phyloP scores from a whole-genome alignment of 805 yeast species.

The Sporopachydermia lactativora region DNA sequence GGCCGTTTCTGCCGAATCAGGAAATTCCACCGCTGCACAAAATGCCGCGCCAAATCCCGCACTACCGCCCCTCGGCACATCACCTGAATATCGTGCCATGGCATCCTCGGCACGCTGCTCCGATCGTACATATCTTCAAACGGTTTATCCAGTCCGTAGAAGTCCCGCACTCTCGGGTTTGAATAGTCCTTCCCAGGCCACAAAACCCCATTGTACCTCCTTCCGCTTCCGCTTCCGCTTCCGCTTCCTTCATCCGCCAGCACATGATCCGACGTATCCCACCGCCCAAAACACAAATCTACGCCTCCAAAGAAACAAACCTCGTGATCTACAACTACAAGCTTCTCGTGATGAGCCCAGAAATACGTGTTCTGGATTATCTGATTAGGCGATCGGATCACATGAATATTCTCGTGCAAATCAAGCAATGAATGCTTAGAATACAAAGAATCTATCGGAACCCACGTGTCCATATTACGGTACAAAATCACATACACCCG shows the following conservation, averaged over 20 bases:
- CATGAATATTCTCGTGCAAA: slow-evolving; percentile 74
- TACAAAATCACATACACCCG: slow-evolving; percentile 85
- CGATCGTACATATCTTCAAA: slow-evolving; percentile 89
- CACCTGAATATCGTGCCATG: slow-evolving; percentile 99
- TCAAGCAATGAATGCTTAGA: slow-evolving; percentile 87
- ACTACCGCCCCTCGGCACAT: slow-evolving; percentile 90
- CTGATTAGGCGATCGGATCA: slow-evolving; percentile 91
- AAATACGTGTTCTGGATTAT: slow-evolving; percentile 83
- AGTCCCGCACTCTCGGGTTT: slow-evolving; percentile 87
- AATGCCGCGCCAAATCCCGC: slow-evolving; percentile 82
- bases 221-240: not conserved
- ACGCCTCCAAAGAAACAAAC: slow-evolving; percentile 91
- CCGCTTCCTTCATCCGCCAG: slow-evolving; percentile 49
- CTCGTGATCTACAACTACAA: slow-evolving; percentile 75
- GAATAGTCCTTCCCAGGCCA: slow-evolving; percentile 98
- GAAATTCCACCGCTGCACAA: slow-evolving; percentile 96
- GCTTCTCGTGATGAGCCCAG: slow-evolving; percentile 98
- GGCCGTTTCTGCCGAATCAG: slow-evolving; percentile 87
- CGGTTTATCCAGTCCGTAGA: slow-evolving; percentile 67
- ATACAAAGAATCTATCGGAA: slow-evolving; percentile 87
- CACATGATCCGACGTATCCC: slow-evolving; percentile 93
- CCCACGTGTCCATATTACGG: slow-evolving; percentile 86
- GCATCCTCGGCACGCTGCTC: slow-evolving; percentile 77
- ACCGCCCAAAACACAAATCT: slow-evolving; percentile 91
- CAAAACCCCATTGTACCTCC: slow-evolving; percentile 29